A percentile compares a stretch with the other conserved stretches of the same genome.
These are phyloP conservation scores for Hydrangea macrophylla DNA, from an alignment of 148 eudicot species.

Conservation along the genomic window DNA sequence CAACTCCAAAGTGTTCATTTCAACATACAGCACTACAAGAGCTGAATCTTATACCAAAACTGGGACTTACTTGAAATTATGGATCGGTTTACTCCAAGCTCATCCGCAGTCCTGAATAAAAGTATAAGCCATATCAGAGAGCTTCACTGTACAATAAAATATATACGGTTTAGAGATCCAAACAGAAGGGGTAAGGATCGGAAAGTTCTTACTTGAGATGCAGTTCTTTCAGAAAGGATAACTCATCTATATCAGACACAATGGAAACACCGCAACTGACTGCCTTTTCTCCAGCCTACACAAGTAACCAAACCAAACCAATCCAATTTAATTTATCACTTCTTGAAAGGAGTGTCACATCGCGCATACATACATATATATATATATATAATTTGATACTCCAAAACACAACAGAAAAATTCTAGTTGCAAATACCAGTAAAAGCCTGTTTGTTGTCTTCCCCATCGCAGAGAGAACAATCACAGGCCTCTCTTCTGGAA, in stretches of 20 bases:
- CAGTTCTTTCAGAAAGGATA: slow-evolving; percentile 60
- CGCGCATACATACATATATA: no score
- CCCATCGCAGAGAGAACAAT: no score
- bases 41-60: not conserved
- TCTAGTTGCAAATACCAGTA: no score
- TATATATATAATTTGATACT: no score
- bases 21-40: not conserved
- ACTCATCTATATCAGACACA: slow-evolving; percentile 65
- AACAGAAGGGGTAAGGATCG: not conserved
- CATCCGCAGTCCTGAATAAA: slow-evolving; percentile 50
- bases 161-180: not conserved
- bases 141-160: not conserved
- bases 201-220: slow-evolving; percentile 52
- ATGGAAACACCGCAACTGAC: slow-evolving; percentile 75
- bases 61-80: slow-evolving; percentile 56
- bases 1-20: not conserved
- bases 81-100: slow-evolving; percentile 66
- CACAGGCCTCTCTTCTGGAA: no score
- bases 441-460: no score
- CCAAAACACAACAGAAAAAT: no score
- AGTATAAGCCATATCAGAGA: slow-evolving; percentile 3
- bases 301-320: not conserved
- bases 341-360: no score
- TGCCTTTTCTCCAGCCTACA: slow-evolving; percentile 94
- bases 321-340: no score